Percentiles rank a stretch among this genome's conserved stretches.
Conservation (phyloP, 1,284 basidiomycete species). For the Cryptococcus wingfieldii region DNA sequence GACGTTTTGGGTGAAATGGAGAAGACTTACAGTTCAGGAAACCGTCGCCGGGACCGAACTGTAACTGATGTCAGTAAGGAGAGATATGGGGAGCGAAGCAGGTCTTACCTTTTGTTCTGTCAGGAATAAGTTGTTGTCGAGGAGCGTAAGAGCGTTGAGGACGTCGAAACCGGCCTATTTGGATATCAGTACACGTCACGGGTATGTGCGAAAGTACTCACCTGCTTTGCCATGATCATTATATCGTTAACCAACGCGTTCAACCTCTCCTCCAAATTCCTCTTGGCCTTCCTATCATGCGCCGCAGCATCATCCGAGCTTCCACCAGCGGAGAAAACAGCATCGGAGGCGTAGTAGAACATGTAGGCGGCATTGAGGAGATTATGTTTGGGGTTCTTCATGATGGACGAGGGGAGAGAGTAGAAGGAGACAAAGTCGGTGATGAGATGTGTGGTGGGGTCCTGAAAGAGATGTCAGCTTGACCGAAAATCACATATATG, state of each 20-base stretch:
- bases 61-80: constrained; percentile 7
- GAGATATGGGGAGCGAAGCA: background rate
- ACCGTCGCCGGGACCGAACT: constrained; percentile 90
- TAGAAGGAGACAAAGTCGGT: constrained; percentile 98
- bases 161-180: constrained; percentile 80
- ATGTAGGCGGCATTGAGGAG: constrained; percentile 55
- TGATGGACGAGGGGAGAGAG: constrained; percentile 72
- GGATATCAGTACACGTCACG: background rate
- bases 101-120: constrained; percentile 68
- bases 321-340: constrained; percentile 35
- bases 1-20: background rate
- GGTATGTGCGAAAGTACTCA: constrained; percentile 17
- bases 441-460: constrained; percentile 73
- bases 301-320: constrained; percentile 30
- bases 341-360: constrained; percentile 55
- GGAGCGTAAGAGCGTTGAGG: constrained; percentile 87
- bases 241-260: constrained; percentile 70
- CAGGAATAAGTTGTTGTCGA: constrained; percentile 86
- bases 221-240: constrained; percentile 67
- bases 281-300: constrained; percentile 57
- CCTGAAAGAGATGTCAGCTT: constrained; percentile 51
- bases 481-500: background rate
- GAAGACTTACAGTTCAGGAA: constrained; percentile 54
- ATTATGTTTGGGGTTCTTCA: constrained; percentile 49
- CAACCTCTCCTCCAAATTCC: constrained; percentile 65